These are phyloP conservation scores for Torulaspora quercuum DNA, from an alignment of 805 yeast genomes.

Conservation along the genomic window DNA sequence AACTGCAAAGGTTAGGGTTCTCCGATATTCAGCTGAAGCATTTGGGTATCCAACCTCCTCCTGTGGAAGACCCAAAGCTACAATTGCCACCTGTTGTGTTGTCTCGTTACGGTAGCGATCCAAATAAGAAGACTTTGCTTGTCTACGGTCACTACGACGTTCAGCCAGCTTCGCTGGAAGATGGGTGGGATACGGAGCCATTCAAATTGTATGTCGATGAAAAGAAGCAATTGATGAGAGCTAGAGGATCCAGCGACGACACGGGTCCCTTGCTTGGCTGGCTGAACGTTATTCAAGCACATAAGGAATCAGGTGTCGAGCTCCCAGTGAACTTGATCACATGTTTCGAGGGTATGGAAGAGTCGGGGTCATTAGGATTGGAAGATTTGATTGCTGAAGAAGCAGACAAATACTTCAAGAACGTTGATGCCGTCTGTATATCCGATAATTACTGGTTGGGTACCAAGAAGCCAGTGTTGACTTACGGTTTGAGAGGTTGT, in stretches of 20 bases:
- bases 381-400: constrained; percentile 79
- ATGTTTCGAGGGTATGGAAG: constrained; percentile 99
- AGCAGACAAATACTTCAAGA: constrained; percentile 75
- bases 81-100: constrained; percentile 93
- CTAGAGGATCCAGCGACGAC: constrained; percentile 96
- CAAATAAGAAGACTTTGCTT: constrained; percentile 79
- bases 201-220: constrained; percentile 63
- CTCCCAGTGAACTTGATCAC: constrained; percentile 89
- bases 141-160: constrained; percentile 98
- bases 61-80: constrained; percentile 62
- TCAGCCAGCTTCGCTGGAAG: constrained; percentile 89
- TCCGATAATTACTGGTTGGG: constrained; percentile 99
- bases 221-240: constrained; percentile 67
- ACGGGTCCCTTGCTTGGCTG: constrained; percentile 98
- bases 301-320: constrained; percentile 75
- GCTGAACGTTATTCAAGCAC: constrained; percentile 92
- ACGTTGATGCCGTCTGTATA: constrained; percentile 91
- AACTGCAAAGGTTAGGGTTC: constrained; percentile 72
- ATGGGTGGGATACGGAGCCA: constrained; percentile 96
- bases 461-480: constrained; percentile 91
- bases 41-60: constrained; percentile 90
- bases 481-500: constrained; percentile 96
- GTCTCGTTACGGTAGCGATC: constrained; percentile 79
- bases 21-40: constrained; percentile 76
- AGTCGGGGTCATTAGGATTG: constrained; percentile 89